Evolutionary conservation across 2,329 filamentous ascomycete genomes (phyloP), one percentile per base, ranked within the genome.

Genomic region (Rasamsonia emersonii): DNA sequence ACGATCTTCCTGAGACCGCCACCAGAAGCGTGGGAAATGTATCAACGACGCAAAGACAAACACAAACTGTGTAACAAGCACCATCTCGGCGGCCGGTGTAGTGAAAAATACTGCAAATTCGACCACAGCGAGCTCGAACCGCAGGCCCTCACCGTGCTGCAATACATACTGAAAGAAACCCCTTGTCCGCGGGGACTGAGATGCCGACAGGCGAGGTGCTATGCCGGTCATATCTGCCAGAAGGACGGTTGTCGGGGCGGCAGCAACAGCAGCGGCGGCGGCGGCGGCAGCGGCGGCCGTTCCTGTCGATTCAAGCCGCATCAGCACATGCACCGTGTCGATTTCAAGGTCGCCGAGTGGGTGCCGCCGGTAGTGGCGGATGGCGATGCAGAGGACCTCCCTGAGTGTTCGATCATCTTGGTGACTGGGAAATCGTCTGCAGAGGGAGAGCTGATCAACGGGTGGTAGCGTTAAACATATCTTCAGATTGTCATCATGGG

Each of bases 11-110:
- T 55, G 6, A 41, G 49, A 1, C 62, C 65, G 0, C 43, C 57
- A 0, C 19, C 40, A 9, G 52, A 60, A 10, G 60, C 62, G 17
- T 57, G 59, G 44, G 45, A 53, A 2, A 40, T 41, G 6, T 72
- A 67, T 43, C 54, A 58, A 13, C 45, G 49, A 8, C 56, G 59
- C 9, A 51, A 54, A 17, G 51, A 49, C 9, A 42, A 50, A 2
- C 49, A 53, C 11, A 71, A 70, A 41, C 56, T 67, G 0, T 73
- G 70, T 47, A 72, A 72, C 43, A 59, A 57, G 17, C 60, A 61
- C 36, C 64, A 71, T 35, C 52, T 73, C 0, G 55, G 55, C 0
- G 53, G 55, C 3, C 38, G 49, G 10, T 71, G 68, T 41, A 43
- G 44, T 18, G 48, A 49, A 24, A 39, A 47, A 24, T 36, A 37